Conservation (phyloP, 257 asterid species). For the Handroanthus guayacan region DNA sequence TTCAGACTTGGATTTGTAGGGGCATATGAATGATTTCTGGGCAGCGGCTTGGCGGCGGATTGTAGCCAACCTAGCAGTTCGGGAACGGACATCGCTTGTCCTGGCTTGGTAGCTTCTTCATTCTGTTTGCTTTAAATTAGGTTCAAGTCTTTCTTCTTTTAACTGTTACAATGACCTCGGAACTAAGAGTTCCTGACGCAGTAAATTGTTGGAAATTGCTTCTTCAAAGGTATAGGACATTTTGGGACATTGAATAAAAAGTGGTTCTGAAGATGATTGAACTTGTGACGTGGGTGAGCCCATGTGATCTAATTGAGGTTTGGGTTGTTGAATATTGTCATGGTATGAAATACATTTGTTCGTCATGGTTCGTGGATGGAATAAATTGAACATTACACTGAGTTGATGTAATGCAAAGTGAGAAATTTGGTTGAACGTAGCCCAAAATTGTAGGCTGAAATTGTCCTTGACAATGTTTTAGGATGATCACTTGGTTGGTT, state of each 20-base stretch:
- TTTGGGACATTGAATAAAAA: neutral
- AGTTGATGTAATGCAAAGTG: neutral
- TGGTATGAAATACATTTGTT: too few relatives aligned
- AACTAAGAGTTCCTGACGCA: neutral
- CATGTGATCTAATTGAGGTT: too few relatives aligned
- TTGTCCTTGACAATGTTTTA: neutral
- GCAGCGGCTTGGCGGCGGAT: constrained; percentile 7
- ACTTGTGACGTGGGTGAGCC: neutral
- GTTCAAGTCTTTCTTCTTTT: neutral
- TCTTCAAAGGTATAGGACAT: neutral
- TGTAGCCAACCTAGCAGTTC: neutral
- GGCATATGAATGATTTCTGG: neutral
- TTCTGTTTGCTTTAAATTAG: neutral
- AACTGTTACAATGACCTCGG: neutral
- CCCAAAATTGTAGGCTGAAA: neutral
- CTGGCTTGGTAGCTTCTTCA: constrained; percentile 1
- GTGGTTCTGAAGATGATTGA: neutral
- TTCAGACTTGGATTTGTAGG: neutral
- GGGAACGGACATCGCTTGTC: neutral
- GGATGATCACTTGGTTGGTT: neutral
- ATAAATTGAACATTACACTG: neutral
- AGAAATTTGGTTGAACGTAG: neutral
- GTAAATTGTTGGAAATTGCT: neutral
- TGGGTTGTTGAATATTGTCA: too few relatives aligned
- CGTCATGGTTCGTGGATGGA: neutral